Evolutionary conservation across 169 alveolate species (phyloP).

Genomic region (Eimeria necatrix): DNA sequence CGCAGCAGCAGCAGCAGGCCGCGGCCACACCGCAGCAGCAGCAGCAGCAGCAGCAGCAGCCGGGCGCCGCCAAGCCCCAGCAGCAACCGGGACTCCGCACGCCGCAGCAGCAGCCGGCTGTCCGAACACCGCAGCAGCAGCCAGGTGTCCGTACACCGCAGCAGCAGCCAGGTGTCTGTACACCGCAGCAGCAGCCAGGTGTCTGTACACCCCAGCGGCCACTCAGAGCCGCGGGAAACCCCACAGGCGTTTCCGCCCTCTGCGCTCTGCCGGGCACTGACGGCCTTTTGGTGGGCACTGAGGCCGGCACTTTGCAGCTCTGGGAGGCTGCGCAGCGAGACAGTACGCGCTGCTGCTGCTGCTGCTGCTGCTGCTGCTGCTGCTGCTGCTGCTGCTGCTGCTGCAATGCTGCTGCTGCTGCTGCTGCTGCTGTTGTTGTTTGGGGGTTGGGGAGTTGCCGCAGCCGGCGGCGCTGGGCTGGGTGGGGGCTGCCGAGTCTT

Average conservation of each 20-base stretch:
- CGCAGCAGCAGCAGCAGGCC: background rate
- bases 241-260: slow-evolving; percentile 58
- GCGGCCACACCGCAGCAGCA: background rate
- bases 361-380: too few relatives aligned
- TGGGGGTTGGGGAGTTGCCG: too few relatives aligned
- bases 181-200: too few relatives aligned
- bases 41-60: background rate
- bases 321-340: slow-evolving; percentile 35
- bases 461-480: too few relatives aligned
- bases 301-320: slow-evolving; percentile 50
- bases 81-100: background rate
- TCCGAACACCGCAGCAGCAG: too few relatives aligned
- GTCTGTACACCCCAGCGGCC: too few relatives aligned
- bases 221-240: slow-evolving; percentile 33
- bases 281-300: slow-evolving; percentile 58
- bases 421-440: background rate
- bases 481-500: too few relatives aligned
- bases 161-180: too few relatives aligned
- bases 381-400: too few relatives aligned
- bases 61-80: background rate
- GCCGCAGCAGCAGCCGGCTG: background rate
- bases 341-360: background rate
- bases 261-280: slow-evolving; percentile 64
- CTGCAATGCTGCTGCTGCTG: background rate
- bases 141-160: too few relatives aligned